Conservation (phyloP, 208 protist species). For the Wallacemonas collosoma region DNA sequence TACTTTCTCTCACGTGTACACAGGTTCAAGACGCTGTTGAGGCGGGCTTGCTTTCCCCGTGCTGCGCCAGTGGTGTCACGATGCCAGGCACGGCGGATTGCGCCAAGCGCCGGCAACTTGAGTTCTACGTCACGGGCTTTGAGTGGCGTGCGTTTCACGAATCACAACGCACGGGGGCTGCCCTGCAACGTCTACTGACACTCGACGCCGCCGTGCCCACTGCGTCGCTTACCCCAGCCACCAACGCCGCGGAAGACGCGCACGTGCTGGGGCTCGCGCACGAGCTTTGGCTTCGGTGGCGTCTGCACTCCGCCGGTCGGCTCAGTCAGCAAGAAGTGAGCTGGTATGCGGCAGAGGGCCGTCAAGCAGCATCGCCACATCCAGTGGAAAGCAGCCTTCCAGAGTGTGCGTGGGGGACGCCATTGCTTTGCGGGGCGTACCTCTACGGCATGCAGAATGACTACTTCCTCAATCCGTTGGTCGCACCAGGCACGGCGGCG, state of each 20-base stretch:
- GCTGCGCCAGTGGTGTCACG: constrained; percentile 2
- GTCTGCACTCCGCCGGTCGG: constrained; percentile 21
- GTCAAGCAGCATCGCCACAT: constrained; percentile 12
- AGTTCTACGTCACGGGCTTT: constrained; percentile 57
- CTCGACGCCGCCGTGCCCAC: constrained; percentile 58
- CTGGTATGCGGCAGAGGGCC: background rate
- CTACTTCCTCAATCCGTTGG: constrained; percentile 63
- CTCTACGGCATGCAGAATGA: constrained; percentile 59
- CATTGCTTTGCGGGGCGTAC: constrained; percentile 63
- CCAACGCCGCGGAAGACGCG: background rate
- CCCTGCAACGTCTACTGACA: constrained; percentile 68
- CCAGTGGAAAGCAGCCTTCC: constrained; percentile 10
- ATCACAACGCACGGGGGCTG: constrained; percentile 61
- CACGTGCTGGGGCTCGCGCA: constrained; percentile 27
- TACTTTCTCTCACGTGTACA: constrained; percentile 53
- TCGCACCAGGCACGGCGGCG: constrained; percentile 18
- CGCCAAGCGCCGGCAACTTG: constrained; percentile 30
- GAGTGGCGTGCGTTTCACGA: constrained; percentile 78
- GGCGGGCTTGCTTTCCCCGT: constrained; percentile 33
- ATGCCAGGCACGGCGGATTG: background rate
- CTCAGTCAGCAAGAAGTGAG: background rate
- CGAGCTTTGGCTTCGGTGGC: constrained; percentile 46
- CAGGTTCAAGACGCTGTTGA: constrained; percentile 41
- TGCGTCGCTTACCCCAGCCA: background rate
- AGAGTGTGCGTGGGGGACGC: constrained; percentile 54